These are phyloP conservation scores for Pythium coloratum DNA, from an alignment of 352 stramenopile species.

Conservation along the genomic window DNA sequence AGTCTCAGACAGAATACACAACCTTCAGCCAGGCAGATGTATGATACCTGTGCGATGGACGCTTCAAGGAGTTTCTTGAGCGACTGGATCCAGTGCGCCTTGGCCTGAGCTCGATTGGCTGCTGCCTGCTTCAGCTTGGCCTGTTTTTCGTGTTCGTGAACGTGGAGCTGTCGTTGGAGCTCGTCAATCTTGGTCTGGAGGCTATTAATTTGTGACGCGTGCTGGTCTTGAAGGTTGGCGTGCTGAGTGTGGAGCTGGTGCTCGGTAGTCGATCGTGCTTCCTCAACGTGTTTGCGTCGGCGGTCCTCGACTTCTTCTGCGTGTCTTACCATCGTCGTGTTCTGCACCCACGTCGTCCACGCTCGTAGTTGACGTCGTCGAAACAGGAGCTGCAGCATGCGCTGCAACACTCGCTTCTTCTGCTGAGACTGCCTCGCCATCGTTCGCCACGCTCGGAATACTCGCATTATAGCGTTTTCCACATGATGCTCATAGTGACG, in stretches of 20 bases:
- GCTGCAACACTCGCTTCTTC: constrained; percentile 5
- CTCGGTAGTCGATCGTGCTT: neutral
- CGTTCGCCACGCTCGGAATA: constrained; percentile 15
- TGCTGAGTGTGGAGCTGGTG: neutral
- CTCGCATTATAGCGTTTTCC: neutral
- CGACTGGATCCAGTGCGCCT: constrained; percentile 3
- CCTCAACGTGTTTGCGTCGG: neutral
- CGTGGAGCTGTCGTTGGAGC: constrained; percentile 3
- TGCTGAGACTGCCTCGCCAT: neutral
- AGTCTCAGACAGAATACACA: neutral
- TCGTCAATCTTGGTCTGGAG: constrained; percentile 12
- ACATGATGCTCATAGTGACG: constrained; percentile 10
- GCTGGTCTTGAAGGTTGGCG: constrained; percentile 2
- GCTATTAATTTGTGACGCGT: constrained; percentile 6
- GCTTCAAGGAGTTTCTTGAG: constrained; percentile 9
- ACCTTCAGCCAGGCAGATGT: neutral
- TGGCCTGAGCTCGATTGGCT: neutral
- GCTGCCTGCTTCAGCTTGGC: neutral
- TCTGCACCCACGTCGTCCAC: constrained; percentile 19
- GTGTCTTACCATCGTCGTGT: constrained; percentile 2
- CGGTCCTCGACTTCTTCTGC: neutral
- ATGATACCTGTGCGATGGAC: constrained; percentile 11
- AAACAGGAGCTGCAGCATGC: constrained; percentile 11
- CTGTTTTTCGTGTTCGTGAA: constrained; percentile 1
- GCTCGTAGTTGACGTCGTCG: constrained; percentile 6